phyloP scores from a whole-genome alignment of 202 grass and related monocot species.

The Carex sylvatica region DNA sequence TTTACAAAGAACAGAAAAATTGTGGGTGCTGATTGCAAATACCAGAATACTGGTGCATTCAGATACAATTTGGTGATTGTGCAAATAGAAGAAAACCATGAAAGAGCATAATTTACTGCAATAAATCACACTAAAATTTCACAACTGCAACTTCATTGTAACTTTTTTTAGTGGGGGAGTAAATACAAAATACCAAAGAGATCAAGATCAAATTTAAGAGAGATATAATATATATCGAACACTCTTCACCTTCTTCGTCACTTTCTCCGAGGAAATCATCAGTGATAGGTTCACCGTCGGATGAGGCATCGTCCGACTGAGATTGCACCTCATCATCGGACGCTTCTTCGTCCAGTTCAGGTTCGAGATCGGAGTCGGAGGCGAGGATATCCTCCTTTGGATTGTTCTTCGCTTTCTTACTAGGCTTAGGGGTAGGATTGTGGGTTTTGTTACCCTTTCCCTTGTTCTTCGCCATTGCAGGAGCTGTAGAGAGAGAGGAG shows the following conservation, averaged over 20 bases:
- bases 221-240: conserved; percentile 13
- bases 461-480: conserved; percentile 60
- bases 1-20: not conserved
- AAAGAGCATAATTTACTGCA: not conserved
- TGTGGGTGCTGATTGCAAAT: conserved; percentile 12
- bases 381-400: conserved; percentile 45
- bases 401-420: conserved; percentile 36
- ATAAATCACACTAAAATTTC: not conserved
- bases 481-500: not conserved
- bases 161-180: not conserved
- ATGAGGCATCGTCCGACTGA: conserved; percentile 32
- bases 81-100: not conserved
- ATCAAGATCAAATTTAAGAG: not conserved
- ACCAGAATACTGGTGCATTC: not conserved
- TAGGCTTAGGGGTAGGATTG: not conserved
- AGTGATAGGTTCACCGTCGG: conserved; percentile 48
- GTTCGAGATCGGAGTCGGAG: conserved; percentile 51
- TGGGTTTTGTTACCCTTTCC: conserved; percentile 7
- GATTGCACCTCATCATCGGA: conserved; percentile 37
- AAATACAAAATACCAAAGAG: not conserved
- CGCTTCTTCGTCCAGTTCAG: conserved; percentile 32
- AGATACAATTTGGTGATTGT: not conserved
- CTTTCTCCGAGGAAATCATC: conserved; percentile 72
- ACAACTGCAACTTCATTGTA: not conserved
- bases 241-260: conserved; percentile 26